Evolutionary conservation across 2,329 filamentous ascomycete genomes (phyloP).

Genomic region (Cordyceps militaris): DNA sequence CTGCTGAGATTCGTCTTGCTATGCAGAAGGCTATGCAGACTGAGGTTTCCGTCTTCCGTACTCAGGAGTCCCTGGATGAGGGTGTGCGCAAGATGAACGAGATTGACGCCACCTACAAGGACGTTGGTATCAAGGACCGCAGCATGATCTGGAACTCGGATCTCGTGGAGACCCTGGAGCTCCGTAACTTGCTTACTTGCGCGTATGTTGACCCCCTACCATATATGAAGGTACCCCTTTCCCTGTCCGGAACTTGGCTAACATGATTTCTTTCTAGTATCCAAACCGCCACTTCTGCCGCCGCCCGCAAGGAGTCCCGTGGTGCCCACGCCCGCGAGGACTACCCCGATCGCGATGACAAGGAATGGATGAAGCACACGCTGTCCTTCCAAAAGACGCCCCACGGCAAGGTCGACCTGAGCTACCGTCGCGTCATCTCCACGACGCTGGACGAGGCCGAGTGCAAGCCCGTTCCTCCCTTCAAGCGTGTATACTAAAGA

Average conservation of each 20-base stretch:
- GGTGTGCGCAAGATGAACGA: conserved; percentile 82
- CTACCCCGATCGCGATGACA: conserved; percentile 88
- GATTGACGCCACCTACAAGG: conserved; percentile 70
- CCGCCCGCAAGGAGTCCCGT: conserved; percentile 93
- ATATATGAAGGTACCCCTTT: background rate
- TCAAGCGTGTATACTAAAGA: conserved; percentile 82
- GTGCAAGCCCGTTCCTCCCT: conserved; percentile 92
- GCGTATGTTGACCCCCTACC: conserved; percentile 57
- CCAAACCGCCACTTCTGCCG: conserved; percentile 86
- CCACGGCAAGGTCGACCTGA: conserved; percentile 78
- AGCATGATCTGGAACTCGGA: conserved; percentile 99
- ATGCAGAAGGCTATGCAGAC: conserved; percentile 99
- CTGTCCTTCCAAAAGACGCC: conserved; percentile 91
- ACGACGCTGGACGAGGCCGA: conserved; percentile 89
- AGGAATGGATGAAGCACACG: conserved; percentile 99
- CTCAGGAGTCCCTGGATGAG: conserved; percentile 86
- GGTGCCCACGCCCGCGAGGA: conserved; percentile 97
- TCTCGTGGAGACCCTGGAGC: conserved; percentile 89
- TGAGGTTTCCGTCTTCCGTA: conserved; percentile 94
- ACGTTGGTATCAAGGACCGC: conserved; percentile 94
- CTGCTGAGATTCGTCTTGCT: conserved; percentile 76
- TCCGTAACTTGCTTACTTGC: conserved; percentile 93
- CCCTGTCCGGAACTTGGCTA: background rate
- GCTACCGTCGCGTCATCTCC: conserved; percentile 76
- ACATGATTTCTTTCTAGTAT: conserved; percentile 41